Evolutionary conservation across 2,329 filamentous ascomycete genomes (phyloP).

Genomic region (Madurella fahalii): DNA sequence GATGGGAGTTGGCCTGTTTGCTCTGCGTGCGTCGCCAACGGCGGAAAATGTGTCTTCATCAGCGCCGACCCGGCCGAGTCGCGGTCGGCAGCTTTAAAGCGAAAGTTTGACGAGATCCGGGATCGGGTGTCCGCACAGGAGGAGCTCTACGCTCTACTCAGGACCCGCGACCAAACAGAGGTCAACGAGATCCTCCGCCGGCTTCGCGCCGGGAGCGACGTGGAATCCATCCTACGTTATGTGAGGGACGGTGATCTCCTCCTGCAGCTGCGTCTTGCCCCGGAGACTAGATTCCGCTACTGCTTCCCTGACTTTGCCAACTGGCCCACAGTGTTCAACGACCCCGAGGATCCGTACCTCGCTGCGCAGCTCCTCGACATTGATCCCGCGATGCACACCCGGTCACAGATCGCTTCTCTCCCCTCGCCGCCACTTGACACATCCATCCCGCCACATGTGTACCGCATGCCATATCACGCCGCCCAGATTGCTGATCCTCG

Average conservation of each 20-base stretch:
- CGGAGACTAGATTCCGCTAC: slow-evolving; percentile 6
- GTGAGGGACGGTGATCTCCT: slow-evolving; percentile 7
- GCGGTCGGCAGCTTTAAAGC: slow-evolving; percentile 4
- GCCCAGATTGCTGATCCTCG: slow-evolving; percentile 24
- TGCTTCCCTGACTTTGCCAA: slow-evolving; percentile 8
- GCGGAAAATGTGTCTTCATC: not conserved
- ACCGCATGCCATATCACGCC: slow-evolving; percentile 23
- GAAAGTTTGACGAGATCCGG: slow-evolving; percentile 3
- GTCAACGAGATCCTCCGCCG: slow-evolving; percentile 5
- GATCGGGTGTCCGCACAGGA: slow-evolving; percentile 5
- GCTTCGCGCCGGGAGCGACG: slow-evolving; percentile 1
- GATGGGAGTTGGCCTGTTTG: slow-evolving; percentile 3
- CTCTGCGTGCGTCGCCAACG: not conserved
- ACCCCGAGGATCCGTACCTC: slow-evolving; percentile 8
- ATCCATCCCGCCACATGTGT: not conserved
- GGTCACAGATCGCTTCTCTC: no score
- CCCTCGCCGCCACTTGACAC: no score
- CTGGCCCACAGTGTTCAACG: slow-evolving; percentile 9
- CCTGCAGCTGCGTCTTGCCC: slow-evolving; percentile 2
- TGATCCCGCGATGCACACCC: not conserved
- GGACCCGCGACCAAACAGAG: not conserved
- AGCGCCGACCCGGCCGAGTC: slow-evolving; percentile 5
- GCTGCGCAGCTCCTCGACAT: slow-evolving; percentile 2
- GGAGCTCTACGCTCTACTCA: slow-evolving; percentile 6
- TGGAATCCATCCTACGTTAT: slow-evolving; percentile 7